These are phyloP conservation scores for Botrytis paeoniae DNA, from an alignment of 2,329 filamentous ascomycete species.

Conservation along the genomic window DNA sequence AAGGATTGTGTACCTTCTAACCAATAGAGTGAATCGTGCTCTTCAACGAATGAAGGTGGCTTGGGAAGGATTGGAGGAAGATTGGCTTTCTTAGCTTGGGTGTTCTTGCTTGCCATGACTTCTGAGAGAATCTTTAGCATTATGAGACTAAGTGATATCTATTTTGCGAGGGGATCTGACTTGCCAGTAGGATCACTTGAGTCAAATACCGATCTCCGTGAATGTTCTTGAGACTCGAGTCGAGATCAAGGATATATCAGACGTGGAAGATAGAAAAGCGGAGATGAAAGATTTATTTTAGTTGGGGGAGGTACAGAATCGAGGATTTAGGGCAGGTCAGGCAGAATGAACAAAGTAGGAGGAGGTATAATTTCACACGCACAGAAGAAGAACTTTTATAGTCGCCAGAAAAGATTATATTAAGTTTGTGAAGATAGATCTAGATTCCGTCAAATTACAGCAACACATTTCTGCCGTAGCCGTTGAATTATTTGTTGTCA, in stretches of 20 bases:
- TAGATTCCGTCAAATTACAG: neutral
- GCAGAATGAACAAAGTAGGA: neutral
- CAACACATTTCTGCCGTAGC: neutral
- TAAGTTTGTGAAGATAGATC: neutral
- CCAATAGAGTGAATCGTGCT: slow-evolving; percentile 2
- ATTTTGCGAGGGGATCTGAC: neutral
- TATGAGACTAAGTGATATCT: neutral
- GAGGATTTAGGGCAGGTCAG: neutral
- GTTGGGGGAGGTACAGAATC: neutral
- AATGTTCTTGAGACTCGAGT: neutral
- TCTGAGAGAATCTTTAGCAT: neutral
- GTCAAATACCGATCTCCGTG: neutral
- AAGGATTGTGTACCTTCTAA: neutral
- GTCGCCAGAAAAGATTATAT: neutral
- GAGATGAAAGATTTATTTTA: neutral
- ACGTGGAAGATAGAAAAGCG: neutral
- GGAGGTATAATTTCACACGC: neutral
- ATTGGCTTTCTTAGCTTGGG: neutral
- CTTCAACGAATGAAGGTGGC: neutral
- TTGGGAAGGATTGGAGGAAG: neutral
- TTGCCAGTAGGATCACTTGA: neutral
- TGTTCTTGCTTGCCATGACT: neutral
- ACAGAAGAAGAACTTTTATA: neutral
- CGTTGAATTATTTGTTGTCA: neutral
- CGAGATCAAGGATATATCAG: neutral